phyloP scores from a whole-genome alignment of 371 early-diverging fungal species.

The Mucor piriformis region DNA sequence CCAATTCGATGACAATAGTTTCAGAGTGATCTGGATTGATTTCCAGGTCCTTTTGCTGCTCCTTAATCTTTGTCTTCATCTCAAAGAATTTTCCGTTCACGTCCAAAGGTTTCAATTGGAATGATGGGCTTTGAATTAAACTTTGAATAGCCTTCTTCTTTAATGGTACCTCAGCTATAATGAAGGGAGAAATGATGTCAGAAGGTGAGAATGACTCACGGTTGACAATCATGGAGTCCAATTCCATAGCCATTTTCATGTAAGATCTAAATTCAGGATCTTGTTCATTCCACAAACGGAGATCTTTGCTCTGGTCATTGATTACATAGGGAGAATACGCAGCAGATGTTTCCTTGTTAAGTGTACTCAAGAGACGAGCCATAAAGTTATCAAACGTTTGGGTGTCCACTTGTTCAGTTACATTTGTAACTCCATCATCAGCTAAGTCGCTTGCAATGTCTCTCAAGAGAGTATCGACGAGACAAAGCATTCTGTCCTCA shows the following conservation, averaged over 20 bases:
- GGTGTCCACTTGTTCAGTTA: background rate
- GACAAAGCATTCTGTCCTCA: background rate
- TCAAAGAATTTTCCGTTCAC: background rate
- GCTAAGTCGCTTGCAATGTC: background rate
- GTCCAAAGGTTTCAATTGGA: background rate
- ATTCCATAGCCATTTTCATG: background rate
- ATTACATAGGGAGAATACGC: background rate
- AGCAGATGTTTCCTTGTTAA: background rate
- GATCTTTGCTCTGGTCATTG: background rate
- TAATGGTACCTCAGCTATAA: background rate
- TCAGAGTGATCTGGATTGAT: too few relatives aligned
- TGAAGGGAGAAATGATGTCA: background rate
- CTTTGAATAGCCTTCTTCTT: background rate
- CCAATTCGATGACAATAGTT: too few relatives aligned
- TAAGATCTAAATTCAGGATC: background rate
- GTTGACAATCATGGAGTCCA: background rate
- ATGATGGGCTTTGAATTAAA: background rate
- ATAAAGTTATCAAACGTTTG: background rate
- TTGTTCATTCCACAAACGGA: background rate
- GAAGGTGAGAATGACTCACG: background rate
- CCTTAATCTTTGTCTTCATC: background rate
- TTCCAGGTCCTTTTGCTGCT: background rate
- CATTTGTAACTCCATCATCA: background rate
- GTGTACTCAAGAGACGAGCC: background rate
- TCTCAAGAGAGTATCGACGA: background rate